Evolutionary conservation across 2,329 filamentous ascomycete genomes (phyloP).

Genomic region (Monilinia fructigena): DNA sequence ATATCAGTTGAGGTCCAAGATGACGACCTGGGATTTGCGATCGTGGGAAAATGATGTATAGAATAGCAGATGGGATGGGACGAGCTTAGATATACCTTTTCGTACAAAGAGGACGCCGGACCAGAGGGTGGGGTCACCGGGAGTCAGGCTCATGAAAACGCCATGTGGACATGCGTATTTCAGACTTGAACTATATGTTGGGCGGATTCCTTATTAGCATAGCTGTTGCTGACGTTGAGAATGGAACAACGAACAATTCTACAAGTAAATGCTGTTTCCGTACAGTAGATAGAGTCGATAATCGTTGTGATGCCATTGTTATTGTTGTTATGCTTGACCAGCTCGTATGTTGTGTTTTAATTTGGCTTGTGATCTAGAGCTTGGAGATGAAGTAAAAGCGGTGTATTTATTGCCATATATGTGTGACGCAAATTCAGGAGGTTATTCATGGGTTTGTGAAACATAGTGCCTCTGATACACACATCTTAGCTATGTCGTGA

Average conservation of each 20-base stretch:
- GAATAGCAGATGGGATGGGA: slow-evolving; percentile 3
- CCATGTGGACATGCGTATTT: slow-evolving; percentile 82
- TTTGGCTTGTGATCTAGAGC: slow-evolving; percentile 13
- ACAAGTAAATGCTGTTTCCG: slow-evolving; percentile 40
- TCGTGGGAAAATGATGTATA: neutral
- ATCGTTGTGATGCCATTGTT: slow-evolving; percentile 33
- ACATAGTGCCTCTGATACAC: neutral
- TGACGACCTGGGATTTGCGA: neutral
- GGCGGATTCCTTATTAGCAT: slow-evolving; percentile 12
- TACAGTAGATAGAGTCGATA: slow-evolving; percentile 36
- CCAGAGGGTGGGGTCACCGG: slow-evolving; percentile 80
- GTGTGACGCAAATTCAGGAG: neutral
- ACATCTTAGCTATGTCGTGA: neutral
- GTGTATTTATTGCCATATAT: slow-evolving; percentile 22
- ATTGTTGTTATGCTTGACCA: slow-evolving; percentile 8
- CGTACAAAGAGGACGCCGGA: slow-evolving; percentile 89
- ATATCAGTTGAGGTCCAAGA: slow-evolving; percentile 11
- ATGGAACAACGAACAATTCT: slow-evolving; percentile 36
- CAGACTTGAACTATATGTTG: slow-evolving; percentile 63
- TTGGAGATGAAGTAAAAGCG: slow-evolving; percentile 24
- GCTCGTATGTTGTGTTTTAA: slow-evolving; percentile 18
- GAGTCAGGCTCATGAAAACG: slow-evolving; percentile 80
- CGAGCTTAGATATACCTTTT: slow-evolving; percentile 59
- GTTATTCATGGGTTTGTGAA: slow-evolving; percentile 10
- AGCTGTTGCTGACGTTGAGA: neutral